phyloP scores from a whole-genome alignment of 1,284 basidiomycete genomes.

The Cutaneotrichosporon daszewskae region DNA sequence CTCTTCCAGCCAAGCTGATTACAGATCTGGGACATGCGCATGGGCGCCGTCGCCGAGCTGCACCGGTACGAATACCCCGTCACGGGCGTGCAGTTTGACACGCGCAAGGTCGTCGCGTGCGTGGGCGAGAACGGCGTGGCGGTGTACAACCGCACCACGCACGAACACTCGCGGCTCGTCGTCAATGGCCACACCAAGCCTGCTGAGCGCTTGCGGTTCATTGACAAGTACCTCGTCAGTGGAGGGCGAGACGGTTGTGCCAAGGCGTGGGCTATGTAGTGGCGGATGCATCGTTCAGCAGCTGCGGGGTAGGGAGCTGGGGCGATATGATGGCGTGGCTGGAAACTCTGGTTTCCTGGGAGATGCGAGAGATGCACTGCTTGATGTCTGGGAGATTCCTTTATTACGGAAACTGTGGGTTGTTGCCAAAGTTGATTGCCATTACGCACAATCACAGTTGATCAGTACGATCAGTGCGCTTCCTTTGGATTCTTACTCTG shows the following conservation, averaged over 20 bases:
- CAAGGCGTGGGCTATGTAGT: slow-evolving; percentile 89
- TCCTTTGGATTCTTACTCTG: too few relatives aligned
- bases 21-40: slow-evolving; percentile 95
- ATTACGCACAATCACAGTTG: too few relatives aligned
- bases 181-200: slow-evolving; percentile 90
- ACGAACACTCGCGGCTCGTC: slow-evolving; percentile 74
- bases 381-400: too few relatives aligned
- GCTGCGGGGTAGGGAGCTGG: neutral
- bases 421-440: too few relatives aligned
- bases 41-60: slow-evolving; percentile 79
- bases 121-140: slow-evolving; percentile 88
- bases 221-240: slow-evolving; percentile 90
- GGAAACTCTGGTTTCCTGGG: neutral
- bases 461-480: too few relatives aligned
- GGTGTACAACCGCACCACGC: slow-evolving; percentile 93
- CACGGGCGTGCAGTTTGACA: slow-evolving; percentile 90
- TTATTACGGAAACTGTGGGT: too few relatives aligned
- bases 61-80: slow-evolving; percentile 87
- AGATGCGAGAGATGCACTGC: neutral
- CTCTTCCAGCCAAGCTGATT: neutral
- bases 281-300: too few relatives aligned
- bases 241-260: slow-evolving; percentile 82
- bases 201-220: slow-evolving; percentile 85
- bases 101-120: slow-evolving; percentile 87
- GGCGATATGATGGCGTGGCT: too few relatives aligned